Conservation (phyloP, 345 rosid genomes). For the Pseudoturritis turrita region DNA sequence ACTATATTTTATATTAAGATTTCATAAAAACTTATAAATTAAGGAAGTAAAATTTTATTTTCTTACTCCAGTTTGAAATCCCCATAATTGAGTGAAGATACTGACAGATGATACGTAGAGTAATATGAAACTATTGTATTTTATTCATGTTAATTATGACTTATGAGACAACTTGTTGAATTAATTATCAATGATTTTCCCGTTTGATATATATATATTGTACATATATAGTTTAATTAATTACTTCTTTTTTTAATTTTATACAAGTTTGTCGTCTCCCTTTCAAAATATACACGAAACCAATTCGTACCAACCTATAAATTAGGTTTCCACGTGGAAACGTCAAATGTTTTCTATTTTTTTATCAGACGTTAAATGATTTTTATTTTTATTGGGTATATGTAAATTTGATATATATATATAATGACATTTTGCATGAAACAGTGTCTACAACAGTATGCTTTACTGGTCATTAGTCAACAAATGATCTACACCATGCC, state of each 20-base stretch:
- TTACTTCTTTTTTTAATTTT: background rate
- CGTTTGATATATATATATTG: too few species aligned
- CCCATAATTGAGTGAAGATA: background rate
- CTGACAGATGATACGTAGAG: background rate
- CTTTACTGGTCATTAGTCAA: slow-evolving; percentile 24
- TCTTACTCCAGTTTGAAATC: background rate
- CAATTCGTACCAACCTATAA: slow-evolving; percentile 7
- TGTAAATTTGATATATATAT: background rate
- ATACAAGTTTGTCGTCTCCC: background rate
- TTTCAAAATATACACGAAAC: slow-evolving; percentile 9
- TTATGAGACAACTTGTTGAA: background rate
- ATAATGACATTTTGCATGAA: background rate
- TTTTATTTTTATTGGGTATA: background rate
- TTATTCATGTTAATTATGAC: too few species aligned
- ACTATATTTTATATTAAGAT: too few species aligned
- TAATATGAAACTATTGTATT: too few species aligned
- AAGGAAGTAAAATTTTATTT: too few species aligned
- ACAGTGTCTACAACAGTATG: slow-evolving; percentile 14
- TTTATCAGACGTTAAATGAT: background rate
- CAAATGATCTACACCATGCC: slow-evolving; percentile 24
- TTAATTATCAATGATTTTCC: background rate
- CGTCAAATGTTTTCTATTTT: background rate
- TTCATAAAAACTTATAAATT: too few species aligned
- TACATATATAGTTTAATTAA: background rate
- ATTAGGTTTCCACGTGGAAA: slow-evolving; percentile 20